Base-by-base conservation (phyloP, 768 basidiomycete genomes). In the Collybia sordida region DNA sequence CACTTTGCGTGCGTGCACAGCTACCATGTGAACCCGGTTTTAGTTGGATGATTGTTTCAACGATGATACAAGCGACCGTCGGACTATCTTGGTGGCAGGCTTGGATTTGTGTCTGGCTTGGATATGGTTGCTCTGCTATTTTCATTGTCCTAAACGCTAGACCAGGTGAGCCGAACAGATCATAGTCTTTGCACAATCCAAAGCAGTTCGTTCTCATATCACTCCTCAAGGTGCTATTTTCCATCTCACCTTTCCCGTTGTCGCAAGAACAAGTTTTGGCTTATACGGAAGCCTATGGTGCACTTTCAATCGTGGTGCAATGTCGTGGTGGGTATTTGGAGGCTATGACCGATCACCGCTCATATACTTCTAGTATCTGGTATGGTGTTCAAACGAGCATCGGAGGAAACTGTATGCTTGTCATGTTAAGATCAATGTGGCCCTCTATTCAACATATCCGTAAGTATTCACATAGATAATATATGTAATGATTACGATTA, bases 1-100 rank as follows among this genome's bases (percentile, higher is more conserved):
- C 14, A 19, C 37, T 51, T 46, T 42, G 31, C 49, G n/a, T 49
- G 19, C 27, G 39, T n/a, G n/a, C n/a, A n/a, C n/a, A n/a, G 25
- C 36, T 49, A 21, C 34, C 23, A 8, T 19, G 27, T 28, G 17
- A 37, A 7, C 25, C 39, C 27, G 53, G 28, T 50, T 46, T n/a
- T 47, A 86, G 83, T 51, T 87, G 83, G 86, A 85, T 85, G 85
- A 88, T 88, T 51, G 85, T 78, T 0, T 86, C 85, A 23, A 83
- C 85, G 11, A 87, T 89, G 86, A 77, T 85, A 25, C 80, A 85
- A 53, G 31, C 31, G 14, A 31, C 9, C 9, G 66, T 82, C 23
- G 85, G 85, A 3, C 75, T 90, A 24, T 84, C 84, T 0, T 90
- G 87, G 88, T 91, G 87, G 88, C 86, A 90, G 63, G 84, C 90